These are phyloP conservation scores for Cladophialophora carrionii DNA, from an alignment of 2,329 filamentous ascomycete species.

Conservation along the genomic window DNA sequence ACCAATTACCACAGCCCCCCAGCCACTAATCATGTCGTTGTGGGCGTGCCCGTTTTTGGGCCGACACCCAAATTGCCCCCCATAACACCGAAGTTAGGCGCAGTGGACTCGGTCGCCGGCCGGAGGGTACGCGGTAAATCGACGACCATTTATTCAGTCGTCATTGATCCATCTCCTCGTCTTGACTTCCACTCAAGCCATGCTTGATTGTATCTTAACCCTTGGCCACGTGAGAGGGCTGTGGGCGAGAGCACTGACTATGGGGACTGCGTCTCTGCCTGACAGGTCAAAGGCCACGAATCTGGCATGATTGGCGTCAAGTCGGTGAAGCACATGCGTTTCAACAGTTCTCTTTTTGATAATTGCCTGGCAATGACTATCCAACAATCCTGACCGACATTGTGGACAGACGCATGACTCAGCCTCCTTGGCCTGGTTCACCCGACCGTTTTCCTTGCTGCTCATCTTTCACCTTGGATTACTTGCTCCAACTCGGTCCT, in stretches of 20 bases:
- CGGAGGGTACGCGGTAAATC: slow-evolving; percentile 24
- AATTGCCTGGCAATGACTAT: slow-evolving; percentile 6
- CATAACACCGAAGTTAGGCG: slow-evolving; percentile 11
- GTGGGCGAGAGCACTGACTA: background rate
- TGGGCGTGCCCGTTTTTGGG: background rate
- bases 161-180: slow-evolving; percentile 1
- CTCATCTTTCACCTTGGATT: background rate
- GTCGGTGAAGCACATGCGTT: slow-evolving; percentile 18
- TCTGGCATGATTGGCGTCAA: slow-evolving; percentile 6
- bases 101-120: slow-evolving; percentile 3
- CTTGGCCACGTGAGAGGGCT: background rate
- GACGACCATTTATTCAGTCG: background rate
- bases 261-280: background rate
- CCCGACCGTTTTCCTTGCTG: slow-evolving; percentile 13
- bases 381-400: slow-evolving; percentile 6
- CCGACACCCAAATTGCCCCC: background rate
- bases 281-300: background rate
- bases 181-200: background rate
- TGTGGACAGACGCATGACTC: slow-evolving; percentile 13
- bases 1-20: background rate
- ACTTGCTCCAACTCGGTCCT: background rate
- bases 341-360: slow-evolving; percentile 19
- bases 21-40: background rate
- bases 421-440: slow-evolving; percentile 26
- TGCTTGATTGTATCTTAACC: background rate